Base-by-base conservation (phyloP, 495 filamentous ascomycete genomes). In the Choiromyces venosus region DNA sequence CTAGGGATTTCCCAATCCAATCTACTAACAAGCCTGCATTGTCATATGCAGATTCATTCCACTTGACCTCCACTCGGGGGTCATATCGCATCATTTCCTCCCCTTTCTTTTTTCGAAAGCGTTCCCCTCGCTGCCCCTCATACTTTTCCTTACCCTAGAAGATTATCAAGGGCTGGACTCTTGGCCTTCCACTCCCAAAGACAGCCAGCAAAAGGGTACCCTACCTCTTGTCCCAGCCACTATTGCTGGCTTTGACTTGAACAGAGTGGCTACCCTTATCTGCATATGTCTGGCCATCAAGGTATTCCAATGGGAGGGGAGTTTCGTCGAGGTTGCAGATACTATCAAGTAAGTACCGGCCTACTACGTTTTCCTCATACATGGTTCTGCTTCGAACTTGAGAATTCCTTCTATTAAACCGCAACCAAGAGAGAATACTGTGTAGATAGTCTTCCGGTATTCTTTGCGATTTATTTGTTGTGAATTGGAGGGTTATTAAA, bases 251-350 rank as follows among this genome's bases (percentile, higher is more conserved):
- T 44, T 74, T 74, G 0, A 71, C 33, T 18, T 71, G 65, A 2
- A 74, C 64, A 29, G 73, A 66, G n/a, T 67, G 39, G 16, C 64
- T 72, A 8, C 73, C 37, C 71, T 74, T 74, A 19, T 71, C n/a
- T 2, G n/a, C 64, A 44, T 74, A 74, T 38, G 69, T 74, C 67
- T 68, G 64, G 14, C 73, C 68, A 67, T 68, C 21, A 0, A 74
- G 25, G 5, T 64, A 67, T 39, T 74, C 69, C 40, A 74, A 74
- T 2, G 64, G 64, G 1, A 67, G 5, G n/a, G 42, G 73, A 5
- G 65, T 74, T 36, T 74, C 42, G 9, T 70, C 46, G 19, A 70
- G 6, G 37, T 70, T 74, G 6, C 72, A 39, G 19, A 74, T 74
- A 37, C 68, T 70, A 33, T 70, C n/a, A 16, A 70, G 29, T 52